These are phyloP conservation scores for Nicotiana attenuata DNA, from an alignment of 257 asterid species.

Conservation along the genomic window DNA sequence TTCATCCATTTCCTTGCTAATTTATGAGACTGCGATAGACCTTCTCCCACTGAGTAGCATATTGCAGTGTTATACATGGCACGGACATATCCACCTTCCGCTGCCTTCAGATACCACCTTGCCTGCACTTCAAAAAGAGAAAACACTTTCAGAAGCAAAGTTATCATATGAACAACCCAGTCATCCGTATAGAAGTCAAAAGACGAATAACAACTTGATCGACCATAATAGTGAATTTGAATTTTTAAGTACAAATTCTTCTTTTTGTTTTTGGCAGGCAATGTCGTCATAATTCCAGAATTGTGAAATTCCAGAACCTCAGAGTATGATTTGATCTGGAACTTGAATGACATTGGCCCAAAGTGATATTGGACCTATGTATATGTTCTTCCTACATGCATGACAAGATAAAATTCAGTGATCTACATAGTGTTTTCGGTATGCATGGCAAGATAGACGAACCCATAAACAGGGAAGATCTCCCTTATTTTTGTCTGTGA, in stretches of 20 bases:
- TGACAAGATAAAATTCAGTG: no score
- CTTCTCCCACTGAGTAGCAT: constrained; percentile 80
- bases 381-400: no score
- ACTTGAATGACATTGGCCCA: neutral
- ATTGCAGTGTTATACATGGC: constrained; percentile 89
- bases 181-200: neutral
- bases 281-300: neutral
- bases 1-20: constrained; percentile 93
- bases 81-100: constrained; percentile 89
- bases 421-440: no score
- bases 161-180: neutral
- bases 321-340: neutral
- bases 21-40: constrained; percentile 51
- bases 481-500: neutral
- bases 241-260: neutral
- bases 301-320: neutral
- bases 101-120: constrained; percentile 75
- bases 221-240: neutral
- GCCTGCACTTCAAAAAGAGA: constrained; percentile 42
- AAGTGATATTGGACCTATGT: neutral
- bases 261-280: neutral
- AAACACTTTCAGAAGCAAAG: neutral
- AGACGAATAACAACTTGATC: neutral
- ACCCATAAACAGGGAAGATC: neutral
- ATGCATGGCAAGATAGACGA: no score